Percentiles rank a stretch among this genome's conserved stretches.
phyloP scores from a whole-genome alignment of 2,329 filamentous ascomycete species.

The Fusarium miscanthi region DNA sequence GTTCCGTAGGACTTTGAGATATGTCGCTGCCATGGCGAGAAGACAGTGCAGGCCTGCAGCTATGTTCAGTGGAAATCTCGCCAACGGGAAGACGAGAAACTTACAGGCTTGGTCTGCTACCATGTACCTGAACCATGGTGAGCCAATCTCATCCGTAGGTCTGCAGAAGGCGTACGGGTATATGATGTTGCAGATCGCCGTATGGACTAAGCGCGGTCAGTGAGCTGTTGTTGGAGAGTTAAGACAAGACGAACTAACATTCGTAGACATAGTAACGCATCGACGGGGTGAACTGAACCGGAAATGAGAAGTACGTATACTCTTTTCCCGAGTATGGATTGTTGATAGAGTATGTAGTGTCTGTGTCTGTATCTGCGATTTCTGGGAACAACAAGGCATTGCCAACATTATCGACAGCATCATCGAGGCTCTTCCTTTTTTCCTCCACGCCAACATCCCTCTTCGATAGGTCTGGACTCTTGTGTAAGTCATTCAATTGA shows the following conservation, averaged over 20 bases:
- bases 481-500: background rate
- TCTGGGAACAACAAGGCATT: slow-evolving; percentile 29
- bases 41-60: slow-evolving; percentile 34
- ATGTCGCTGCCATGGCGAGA: slow-evolving; percentile 37
- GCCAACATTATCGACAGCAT: background rate
- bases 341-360: background rate
- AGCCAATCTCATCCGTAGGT: slow-evolving; percentile 3
- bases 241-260: slow-evolving; percentile 10
- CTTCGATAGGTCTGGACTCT: background rate
- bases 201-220: slow-evolving; percentile 24
- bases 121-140: slow-evolving; percentile 38
- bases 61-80: background rate
- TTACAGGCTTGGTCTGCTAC: slow-evolving; percentile 34
- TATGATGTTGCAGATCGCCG: slow-evolving; percentile 21
- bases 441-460: background rate
- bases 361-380: background rate
- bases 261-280: slow-evolving; percentile 39
- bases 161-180: slow-evolving; percentile 37
- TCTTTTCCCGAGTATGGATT: slow-evolving; percentile 29
- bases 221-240: background rate
- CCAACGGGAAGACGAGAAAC: rapidly evolving
- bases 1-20: slow-evolving; percentile 28
- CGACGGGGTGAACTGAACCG: slow-evolving; percentile 30
- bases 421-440: background rate
- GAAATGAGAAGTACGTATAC: slow-evolving; percentile 37